Evolutionary conservation across 2,329 filamentous ascomycete genomes (phyloP).

Genomic region (Alternaria arborescens): DNA sequence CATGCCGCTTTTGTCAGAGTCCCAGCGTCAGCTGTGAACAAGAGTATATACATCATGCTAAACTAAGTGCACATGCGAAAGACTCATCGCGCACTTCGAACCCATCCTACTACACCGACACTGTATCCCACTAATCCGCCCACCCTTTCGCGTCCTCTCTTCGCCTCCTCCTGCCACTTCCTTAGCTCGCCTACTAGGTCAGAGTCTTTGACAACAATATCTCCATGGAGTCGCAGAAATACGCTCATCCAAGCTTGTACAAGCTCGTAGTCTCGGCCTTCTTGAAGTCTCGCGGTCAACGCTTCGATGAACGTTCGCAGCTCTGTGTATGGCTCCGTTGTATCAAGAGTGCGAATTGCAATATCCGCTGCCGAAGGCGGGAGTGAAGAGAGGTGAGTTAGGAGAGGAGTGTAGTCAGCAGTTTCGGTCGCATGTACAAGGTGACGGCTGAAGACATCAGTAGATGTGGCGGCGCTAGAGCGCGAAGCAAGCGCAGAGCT

Average conservation of each 20-base stretch:
- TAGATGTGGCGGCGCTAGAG: slow-evolving; percentile 40
- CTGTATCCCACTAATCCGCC: slow-evolving; percentile 85
- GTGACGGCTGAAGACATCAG: slow-evolving; percentile 58
- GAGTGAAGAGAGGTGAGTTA: slow-evolving; percentile 81
- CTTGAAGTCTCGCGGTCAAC: slow-evolving; percentile 73
- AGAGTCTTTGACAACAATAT: slow-evolving; percentile 62
- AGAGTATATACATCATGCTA: neutral
- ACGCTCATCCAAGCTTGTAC: slow-evolving; percentile 98
- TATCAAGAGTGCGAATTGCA: slow-evolving; percentile 81
- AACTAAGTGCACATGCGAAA: neutral
- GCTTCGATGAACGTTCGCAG: slow-evolving; percentile 82
- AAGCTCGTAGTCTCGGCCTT: slow-evolving; percentile 86
- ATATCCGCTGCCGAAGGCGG: slow-evolving; percentile 87
- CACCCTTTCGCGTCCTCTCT: slow-evolving; percentile 74
- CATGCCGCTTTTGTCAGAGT: neutral
- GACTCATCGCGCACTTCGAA: slow-evolving; percentile 62
- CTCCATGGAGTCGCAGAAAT: slow-evolving; percentile 81
- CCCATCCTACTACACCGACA: slow-evolving; percentile 82
- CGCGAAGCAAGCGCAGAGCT: slow-evolving; percentile 44
- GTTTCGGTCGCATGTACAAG: slow-evolving; percentile 59
- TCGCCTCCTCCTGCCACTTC: slow-evolving; percentile 77
- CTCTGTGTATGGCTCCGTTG: slow-evolving; percentile 68
- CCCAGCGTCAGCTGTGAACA: neutral
- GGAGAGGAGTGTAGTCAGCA: slow-evolving; percentile 71
- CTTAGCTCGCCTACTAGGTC: slow-evolving; percentile 67